Evolutionary conservation across 768 basidiomycete genomes (phyloP).

Genomic region (Tricholoma bakamatsutake): DNA sequence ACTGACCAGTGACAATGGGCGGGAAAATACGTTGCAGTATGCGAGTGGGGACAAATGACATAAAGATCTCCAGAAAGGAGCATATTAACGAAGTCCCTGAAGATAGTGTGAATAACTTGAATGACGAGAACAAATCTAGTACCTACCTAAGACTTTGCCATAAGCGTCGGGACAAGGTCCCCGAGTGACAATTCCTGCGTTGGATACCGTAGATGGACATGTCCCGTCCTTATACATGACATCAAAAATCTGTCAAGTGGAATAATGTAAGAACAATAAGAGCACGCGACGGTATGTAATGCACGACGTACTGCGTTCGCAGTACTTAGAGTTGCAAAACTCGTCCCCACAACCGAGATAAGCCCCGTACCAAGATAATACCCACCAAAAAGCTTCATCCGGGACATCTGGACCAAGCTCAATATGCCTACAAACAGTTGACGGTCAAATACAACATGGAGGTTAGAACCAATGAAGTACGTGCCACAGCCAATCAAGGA

Average conservation of each 20-base stretch:
- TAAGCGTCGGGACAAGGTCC: slow-evolving; percentile 75
- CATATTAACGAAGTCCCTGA: slow-evolving; percentile 72
- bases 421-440: slow-evolving; percentile 48
- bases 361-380: slow-evolving; percentile 79
- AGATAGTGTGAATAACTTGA: neutral
- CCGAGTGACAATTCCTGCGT: slow-evolving; percentile 55
- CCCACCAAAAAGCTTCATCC: slow-evolving; percentile 50
- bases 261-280: neutral
- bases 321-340: slow-evolving; percentile 73
- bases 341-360: slow-evolving; percentile 76
- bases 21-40: slow-evolving; percentile 66
- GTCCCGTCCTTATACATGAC: slow-evolving; percentile 77
- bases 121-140: neutral
- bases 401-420: slow-evolving; percentile 75
- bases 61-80: slow-evolving; percentile 72
- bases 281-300: neutral
- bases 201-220: slow-evolving; percentile 51
- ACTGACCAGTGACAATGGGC: slow-evolving; percentile 66
- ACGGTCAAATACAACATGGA: too few species aligned
- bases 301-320: slow-evolving; percentile 50
- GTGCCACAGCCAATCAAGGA: slow-evolving; percentile 73
- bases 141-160: slow-evolving; percentile 65
- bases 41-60: slow-evolving; percentile 69
- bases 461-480: slow-evolving; percentile 14
- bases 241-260: slow-evolving; percentile 51